Evolutionary conservation across 805 yeast species (phyloP), one percentile per base, ranked within the genome.

Genomic region (Brettanomyces sp.): DNA sequence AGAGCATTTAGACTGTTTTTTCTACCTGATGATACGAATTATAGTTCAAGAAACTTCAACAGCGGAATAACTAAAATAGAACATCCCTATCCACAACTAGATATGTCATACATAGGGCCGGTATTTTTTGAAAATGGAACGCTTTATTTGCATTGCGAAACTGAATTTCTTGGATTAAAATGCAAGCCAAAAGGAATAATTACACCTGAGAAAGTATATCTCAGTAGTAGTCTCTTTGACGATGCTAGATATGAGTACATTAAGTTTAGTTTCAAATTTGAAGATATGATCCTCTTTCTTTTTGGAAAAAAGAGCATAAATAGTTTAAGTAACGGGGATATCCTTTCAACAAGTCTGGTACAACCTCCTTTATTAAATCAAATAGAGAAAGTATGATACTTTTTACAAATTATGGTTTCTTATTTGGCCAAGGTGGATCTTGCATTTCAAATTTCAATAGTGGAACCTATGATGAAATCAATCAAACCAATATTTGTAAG

Each of bases 101-200:
- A 59, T 32, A 45, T 60, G 18, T 45, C 51, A 5, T 49, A 52
- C 32, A 52, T 57, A 11, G 63, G 60, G 1, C 65, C 65, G 0
- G 56, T 60, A 1, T 60, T 60, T 43, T 49, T 56, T 21, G 65
- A 60, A 40, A 53, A 57, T 44, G 65, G 65, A 0, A 38, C 49
- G 3, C n/a, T 59, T 5, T 41, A 55, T 12, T 45, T 60, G 23
- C 52, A 46, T 30, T 58, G 63, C 40, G 56, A 55, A 32, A 54
- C 54, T 39, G 47, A 52, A n/a, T 60, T 61, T 40, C 45, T 43
- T 38, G 48, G 47, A 21, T 47, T 60, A 40, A 49, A 49, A 39
- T 59, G 62, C 39, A 53, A 53, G n/a, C 48, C 53, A 6, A 56
- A 49, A n/a, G 65, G 65, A 1, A 28, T 44, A n/a, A 57, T 61